Evolutionary conservation across 2,329 filamentous ascomycete species (phyloP).

Genomic region (Botrytis fabae): DNA sequence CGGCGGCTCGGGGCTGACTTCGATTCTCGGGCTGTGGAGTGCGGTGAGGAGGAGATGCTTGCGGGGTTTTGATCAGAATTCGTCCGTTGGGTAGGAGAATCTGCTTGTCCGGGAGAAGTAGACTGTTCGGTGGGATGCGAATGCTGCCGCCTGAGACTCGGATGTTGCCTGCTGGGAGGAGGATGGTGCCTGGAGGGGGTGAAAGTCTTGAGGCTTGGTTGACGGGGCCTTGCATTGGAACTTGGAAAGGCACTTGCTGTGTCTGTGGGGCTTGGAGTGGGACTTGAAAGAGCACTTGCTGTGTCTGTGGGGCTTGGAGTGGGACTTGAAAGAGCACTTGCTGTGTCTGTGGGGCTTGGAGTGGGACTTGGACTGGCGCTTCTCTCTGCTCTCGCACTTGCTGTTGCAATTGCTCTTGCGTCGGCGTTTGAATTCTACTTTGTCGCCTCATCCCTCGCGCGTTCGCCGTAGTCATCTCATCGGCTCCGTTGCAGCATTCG

Average conservation of each 20-base stretch:
- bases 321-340: not conserved
- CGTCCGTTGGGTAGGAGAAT: not conserved
- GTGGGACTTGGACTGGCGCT: too few relatives aligned
- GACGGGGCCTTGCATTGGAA: not conserved
- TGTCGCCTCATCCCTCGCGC: too few relatives aligned
- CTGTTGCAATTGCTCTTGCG: too few relatives aligned
- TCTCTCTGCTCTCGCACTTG: too few relatives aligned
- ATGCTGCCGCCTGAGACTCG: not conserved
- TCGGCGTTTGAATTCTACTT: too few relatives aligned
- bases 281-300: not conserved
- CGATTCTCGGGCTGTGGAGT: fast-evolving
- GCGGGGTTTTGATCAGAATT: not conserved
- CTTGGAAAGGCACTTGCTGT: not conserved
- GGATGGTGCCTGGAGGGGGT: not conserved
- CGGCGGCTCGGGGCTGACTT: too few relatives aligned
- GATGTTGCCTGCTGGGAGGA: not conserved
- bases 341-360: too few relatives aligned
- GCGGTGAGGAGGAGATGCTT: not conserved
- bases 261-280: too few relatives aligned
- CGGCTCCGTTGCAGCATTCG: too few relatives aligned
- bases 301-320: too few relatives aligned
- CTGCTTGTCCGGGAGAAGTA: not conserved
- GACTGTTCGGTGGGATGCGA: not conserved
- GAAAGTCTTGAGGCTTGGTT: fast-evolving
- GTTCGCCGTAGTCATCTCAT: too few relatives aligned